Evolutionary conservation across 2,329 filamentous ascomycete species (phyloP).

Genomic region (Fusarium globosum): DNA sequence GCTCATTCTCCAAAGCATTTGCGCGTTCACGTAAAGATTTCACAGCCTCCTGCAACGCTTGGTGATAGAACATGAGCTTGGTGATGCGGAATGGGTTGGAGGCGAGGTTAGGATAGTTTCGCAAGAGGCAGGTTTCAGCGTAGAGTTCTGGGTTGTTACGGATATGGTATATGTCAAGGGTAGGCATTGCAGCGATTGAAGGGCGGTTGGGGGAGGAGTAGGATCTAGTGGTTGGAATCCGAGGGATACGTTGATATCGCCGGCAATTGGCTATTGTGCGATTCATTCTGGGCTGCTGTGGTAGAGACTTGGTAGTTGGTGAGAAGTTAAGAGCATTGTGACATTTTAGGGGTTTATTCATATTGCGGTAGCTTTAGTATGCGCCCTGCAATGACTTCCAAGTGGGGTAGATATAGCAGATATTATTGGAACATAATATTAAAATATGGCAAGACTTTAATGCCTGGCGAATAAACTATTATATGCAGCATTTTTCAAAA

Average conservation of each 20-base stretch:
- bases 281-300: neutral
- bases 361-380: neutral
- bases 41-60: neutral
- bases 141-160: neutral
- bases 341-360: too few species aligned
- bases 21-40: neutral
- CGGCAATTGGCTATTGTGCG: neutral
- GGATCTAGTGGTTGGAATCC: rapidly evolving
- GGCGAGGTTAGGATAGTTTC: neutral
- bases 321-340: neutral
- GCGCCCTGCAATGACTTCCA: neutral
- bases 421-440: too few species aligned
- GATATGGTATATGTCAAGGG: neutral
- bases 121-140: neutral
- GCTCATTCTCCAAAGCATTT: neutral
- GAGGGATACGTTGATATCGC: neutral
- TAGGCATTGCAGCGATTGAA: neutral
- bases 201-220: neutral
- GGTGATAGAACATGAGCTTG: neutral
- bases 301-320: too few species aligned
- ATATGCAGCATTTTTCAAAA: neutral
- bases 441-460: neutral
- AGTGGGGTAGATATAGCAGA: neutral
- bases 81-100: neutral
- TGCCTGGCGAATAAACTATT: neutral